Percentiles rank a stretch among this genome's conserved stretches.
phyloP scores from a whole-genome alignment of 1,284 basidiomycete species.

The Cryptococcus amylolentus region DNA sequence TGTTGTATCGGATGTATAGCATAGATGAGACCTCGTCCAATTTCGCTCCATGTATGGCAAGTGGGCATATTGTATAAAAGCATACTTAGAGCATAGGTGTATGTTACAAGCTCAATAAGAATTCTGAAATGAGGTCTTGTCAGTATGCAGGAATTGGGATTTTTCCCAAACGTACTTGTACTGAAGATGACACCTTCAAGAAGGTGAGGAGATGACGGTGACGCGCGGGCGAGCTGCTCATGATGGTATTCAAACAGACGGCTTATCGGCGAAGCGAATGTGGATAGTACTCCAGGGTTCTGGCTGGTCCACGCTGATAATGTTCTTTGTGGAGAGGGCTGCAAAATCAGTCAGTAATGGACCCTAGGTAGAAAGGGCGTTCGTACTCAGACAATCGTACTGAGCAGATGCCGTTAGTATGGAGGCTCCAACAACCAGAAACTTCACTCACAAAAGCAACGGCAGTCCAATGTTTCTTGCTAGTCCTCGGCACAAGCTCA shows the following conservation, averaged over 20 bases:
- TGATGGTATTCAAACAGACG: neutral
- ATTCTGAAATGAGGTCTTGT: too few relatives aligned
- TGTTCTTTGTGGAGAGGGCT: constrained; percentile 42
- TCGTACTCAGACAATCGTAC: constrained; percentile 43
- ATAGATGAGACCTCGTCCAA: too few relatives aligned
- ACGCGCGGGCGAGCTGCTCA: neutral
- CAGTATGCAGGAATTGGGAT: too few relatives aligned
- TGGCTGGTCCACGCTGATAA: constrained; percentile 29
- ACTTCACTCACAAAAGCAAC: constrained; percentile 32
- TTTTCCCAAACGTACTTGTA: too few relatives aligned
- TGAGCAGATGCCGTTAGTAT: neutral
- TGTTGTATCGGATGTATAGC: too few relatives aligned
- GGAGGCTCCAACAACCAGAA: neutral
- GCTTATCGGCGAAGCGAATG: constrained; percentile 18
- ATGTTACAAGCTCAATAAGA: too few relatives aligned
- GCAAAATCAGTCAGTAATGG: neutral
- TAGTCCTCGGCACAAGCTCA: constrained; percentile 20
- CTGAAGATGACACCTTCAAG: neutral
- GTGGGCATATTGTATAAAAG: neutral
- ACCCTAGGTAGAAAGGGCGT: neutral
- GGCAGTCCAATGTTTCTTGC: constrained; percentile 27
- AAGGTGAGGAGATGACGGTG: neutral
- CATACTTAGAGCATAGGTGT: neutral
- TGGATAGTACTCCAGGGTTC: constrained; percentile 24
- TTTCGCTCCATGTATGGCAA: neutral